phyloP scores from a whole-genome alignment of 352 stramenopile species.

The Phytophthora parvispora region DNA sequence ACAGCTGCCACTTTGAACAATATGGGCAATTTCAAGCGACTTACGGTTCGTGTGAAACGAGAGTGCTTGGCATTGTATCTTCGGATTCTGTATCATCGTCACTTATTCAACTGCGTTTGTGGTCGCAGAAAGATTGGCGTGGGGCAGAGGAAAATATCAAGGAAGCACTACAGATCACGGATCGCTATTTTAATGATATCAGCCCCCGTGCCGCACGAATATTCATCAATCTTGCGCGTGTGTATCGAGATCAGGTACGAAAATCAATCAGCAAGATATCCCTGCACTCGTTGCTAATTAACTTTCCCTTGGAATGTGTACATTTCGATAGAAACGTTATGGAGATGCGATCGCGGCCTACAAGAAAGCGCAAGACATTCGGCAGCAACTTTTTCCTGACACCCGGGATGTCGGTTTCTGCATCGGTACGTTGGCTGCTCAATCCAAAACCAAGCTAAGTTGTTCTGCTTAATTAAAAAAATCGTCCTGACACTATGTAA shows the following conservation, averaged over 20 bases:
- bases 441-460: background rate
- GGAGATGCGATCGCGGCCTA: constrained; percentile 76
- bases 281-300: no score
- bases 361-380: constrained; percentile 77
- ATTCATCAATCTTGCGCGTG: constrained; percentile 81
- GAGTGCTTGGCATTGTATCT: background rate
- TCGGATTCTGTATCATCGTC: background rate
- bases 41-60: constrained; percentile 49
- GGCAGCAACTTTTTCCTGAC: constrained; percentile 77
- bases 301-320: background rate
- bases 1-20: constrained; percentile 87
- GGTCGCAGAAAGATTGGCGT: constrained; percentile 63
- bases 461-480: background rate
- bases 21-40: constrained; percentile 85
- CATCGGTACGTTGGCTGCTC: constrained; percentile 54
- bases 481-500: no score
- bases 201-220: constrained; percentile 75
- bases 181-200: constrained; percentile 85
- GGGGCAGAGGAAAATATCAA: constrained; percentile 80
- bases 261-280: no score
- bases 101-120: background rate
- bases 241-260: constrained; percentile 80
- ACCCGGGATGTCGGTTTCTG: constrained; percentile 84
- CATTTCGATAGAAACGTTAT: constrained; percentile 62
- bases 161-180: constrained; percentile 80